Evolutionary conservation across 2,329 filamentous ascomycete genomes (phyloP), one percentile per base, ranked within the genome.

Genomic region (Plenodomus tracheiphilus): DNA sequence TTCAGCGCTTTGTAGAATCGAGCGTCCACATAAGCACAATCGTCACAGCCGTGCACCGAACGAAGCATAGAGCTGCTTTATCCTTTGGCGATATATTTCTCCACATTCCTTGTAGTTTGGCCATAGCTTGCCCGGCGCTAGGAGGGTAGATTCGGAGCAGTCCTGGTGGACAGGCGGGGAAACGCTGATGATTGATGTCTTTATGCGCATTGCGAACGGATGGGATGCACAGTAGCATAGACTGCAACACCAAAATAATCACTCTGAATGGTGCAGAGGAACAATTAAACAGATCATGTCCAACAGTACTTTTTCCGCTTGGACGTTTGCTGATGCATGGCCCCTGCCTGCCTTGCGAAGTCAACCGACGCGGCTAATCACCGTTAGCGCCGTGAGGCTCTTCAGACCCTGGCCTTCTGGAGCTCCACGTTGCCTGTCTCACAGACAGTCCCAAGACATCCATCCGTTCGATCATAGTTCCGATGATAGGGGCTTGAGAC

Each of bases 1-100:
- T 81, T 81, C 72, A 80, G 78, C 50, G 78, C 78, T 63, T 74
- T 81, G 69, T 81, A 77, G 28, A 32, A 32, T 32, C 28, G 28
- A 69, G 48, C 47, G 34, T 44, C 46, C 54, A 46, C 49, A 53
- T 55, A 44, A 37, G 57, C 57, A 55, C 58, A 50, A 54, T 59
- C 60, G 57, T 56, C 51, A 49, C 54, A 55, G 54, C 49, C 56
- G 58, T 54, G 61, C 56, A 61, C 51, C 58, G 55, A 62, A 56
- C 61, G 64, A 65, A 58, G 58, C 59, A 61, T 54, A 49, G 46
- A 47, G 46, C 51, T 61, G 56, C 58, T 59, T n/a, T 49, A 50
- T 59, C 62, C 54, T 53, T 64, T 68, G 61, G 58, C 52, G 48
- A 59, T 62, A 51, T 56, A 59, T 64, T 59, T 50, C 58, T 63